Evolutionary conservation across 2,329 filamentous ascomycete species (phyloP).

Genomic region (Trichoderma asperellum): DNA sequence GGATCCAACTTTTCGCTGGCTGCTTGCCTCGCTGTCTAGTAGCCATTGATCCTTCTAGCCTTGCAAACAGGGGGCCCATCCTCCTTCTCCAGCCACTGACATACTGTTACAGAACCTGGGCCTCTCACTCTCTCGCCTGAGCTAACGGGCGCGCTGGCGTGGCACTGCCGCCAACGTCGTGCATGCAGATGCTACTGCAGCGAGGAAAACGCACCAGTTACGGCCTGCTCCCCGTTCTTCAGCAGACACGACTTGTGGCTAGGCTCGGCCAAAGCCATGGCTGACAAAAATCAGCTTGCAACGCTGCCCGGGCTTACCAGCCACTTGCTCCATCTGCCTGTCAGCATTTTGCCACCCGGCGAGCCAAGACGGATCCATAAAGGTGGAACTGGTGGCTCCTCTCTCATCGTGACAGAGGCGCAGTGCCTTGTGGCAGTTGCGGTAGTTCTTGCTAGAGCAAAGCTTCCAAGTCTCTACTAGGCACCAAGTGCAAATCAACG

Average conservation of each 20-base stretch:
- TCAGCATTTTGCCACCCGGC: slow-evolving; percentile 24
- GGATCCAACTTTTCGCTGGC: background rate
- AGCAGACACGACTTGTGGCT: slow-evolving; percentile 7
- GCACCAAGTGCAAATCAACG: background rate
- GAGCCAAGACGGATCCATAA: background rate
- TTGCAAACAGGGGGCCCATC: background rate
- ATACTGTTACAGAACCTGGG: background rate
- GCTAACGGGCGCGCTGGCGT: slow-evolving; percentile 22
- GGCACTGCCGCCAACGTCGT: slow-evolving; percentile 22
- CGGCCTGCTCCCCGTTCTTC: background rate
- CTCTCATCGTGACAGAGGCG: background rate
- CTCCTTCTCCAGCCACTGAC: slow-evolving; percentile 22
- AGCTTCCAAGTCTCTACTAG: background rate
- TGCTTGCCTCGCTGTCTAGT: background rate
- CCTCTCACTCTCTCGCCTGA: slow-evolving; percentile 13
- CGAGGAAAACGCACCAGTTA: background rate
- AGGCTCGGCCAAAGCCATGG: background rate
- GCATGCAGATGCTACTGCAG: slow-evolving; percentile 16
- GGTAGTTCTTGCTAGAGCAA: background rate
- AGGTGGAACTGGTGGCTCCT: background rate
- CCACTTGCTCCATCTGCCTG: slow-evolving; percentile 16
- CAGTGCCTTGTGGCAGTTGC: background rate
- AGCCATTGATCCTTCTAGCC: background rate
- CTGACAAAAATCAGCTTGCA: slow-evolving; percentile 25
- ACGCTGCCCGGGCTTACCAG: slow-evolving; percentile 18